These are phyloP conservation scores for Psilocybe tampanensis DNA, from an alignment of 768 basidiomycete species.

Conservation along the genomic window DNA sequence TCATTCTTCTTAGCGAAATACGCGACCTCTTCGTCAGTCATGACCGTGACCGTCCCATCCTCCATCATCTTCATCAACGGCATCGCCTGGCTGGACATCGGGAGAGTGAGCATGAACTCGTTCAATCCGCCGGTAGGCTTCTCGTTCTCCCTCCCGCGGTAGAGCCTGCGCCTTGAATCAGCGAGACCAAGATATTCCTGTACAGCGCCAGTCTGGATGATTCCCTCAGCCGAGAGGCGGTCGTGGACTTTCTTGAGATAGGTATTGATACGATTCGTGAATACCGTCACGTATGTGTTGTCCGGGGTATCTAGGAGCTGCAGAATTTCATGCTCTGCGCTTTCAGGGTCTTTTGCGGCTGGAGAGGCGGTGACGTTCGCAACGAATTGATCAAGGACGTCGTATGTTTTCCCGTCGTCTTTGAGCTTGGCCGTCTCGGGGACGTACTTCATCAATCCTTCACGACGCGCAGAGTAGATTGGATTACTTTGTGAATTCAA, in stretches of 20 bases:
- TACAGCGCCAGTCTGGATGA: background rate
- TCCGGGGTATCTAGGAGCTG: background rate
- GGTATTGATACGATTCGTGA: background rate
- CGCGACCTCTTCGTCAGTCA: background rate
- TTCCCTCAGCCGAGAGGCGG: background rate
- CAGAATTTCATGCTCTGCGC: constrained; percentile 1
- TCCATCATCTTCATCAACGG: constrained; percentile 1
- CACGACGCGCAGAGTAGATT: background rate
- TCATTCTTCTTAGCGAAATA: background rate
- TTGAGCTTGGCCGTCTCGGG: background rate
- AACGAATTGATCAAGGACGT: background rate
- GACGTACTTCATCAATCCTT: constrained; percentile 1
- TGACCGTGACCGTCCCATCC: background rate
- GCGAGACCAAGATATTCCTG: constrained; percentile 4
- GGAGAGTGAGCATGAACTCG: constrained; percentile 3
- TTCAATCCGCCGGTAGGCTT: background rate
- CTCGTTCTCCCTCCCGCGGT: background rate
- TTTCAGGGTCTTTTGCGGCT: background rate
- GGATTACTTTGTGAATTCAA: background rate
- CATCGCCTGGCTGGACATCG: background rate
- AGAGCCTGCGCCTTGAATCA: background rate
- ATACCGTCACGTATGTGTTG: background rate
- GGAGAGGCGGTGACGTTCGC: background rate
- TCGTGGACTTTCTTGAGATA: background rate
- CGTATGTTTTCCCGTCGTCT: background rate